Conservation (phyloP, 2,329 filamentous ascomycete species). For the Colletotrichum magnum region DNA sequence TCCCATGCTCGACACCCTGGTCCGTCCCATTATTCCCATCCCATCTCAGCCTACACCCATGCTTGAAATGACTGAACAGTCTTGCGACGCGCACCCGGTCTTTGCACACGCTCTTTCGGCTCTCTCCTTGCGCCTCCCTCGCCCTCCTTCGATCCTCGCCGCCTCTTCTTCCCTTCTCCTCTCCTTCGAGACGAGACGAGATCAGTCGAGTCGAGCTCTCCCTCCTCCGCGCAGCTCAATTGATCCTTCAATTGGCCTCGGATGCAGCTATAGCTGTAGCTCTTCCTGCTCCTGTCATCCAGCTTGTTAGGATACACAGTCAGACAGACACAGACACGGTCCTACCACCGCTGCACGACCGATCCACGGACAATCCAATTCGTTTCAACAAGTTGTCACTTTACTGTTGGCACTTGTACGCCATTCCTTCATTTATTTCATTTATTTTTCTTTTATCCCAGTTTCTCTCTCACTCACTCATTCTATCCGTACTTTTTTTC, state of each 20-base stretch:
- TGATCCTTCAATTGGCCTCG: constrained; percentile 26
- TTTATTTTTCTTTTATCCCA: background rate
- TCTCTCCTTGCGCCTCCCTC: constrained; percentile 23
- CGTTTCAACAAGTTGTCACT: constrained; percentile 26
- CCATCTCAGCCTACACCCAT: constrained; percentile 39
- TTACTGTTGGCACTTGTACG: constrained; percentile 30
- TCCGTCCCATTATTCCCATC: constrained; percentile 32
- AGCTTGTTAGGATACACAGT: constrained; percentile 16
- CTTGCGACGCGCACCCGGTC: constrained; percentile 30
- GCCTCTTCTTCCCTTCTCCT: constrained; percentile 24
- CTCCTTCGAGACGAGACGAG: constrained; percentile 22
- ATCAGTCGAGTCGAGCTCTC: background rate
- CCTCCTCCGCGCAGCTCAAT: constrained; percentile 32
- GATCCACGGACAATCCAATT: constrained; percentile 2
- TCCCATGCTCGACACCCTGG: constrained; percentile 31
- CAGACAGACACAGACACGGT: background rate
- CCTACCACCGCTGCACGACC: constrained; percentile 25
- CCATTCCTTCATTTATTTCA: constrained; percentile 7
- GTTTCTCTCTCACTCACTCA: too few species aligned
- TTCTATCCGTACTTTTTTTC: background rate
- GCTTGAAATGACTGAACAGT: constrained; percentile 29
- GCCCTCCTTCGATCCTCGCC: constrained; percentile 8
- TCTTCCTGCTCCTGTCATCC: background rate
- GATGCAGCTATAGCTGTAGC: constrained; percentile 22
- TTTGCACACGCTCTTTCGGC: constrained; percentile 8